Conservation (phyloP, 331 rosid genomes). For the Rhamnella rubrinervis region DNA sequence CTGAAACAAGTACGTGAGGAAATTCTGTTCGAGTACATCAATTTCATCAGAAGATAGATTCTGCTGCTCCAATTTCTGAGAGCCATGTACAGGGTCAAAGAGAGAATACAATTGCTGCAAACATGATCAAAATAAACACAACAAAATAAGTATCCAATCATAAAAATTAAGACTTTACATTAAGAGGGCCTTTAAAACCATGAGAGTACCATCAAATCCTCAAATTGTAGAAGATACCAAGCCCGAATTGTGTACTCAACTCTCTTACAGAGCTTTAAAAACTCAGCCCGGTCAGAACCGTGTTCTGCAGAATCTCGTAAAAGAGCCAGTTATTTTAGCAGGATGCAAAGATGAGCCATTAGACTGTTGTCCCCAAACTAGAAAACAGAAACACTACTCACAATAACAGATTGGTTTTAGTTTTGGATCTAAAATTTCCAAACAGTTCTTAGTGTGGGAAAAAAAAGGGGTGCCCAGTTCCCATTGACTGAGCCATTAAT, state of each 20-base stretch:
- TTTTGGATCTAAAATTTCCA: background rate
- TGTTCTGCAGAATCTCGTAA: conserved; percentile 48
- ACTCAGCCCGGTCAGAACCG: conserved; percentile 74
- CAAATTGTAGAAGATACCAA: conserved; percentile 94
- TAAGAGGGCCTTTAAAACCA: conserved; percentile 5
- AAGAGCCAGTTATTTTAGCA: background rate
- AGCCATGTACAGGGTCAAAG: conserved; percentile 80
- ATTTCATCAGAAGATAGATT: conserved; percentile 54
- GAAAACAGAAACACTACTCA: background rate
- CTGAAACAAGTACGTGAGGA: conserved; percentile 78
- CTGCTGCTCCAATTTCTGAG: conserved; percentile 77
- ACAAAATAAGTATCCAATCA: background rate
- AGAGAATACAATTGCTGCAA: conserved; percentile 93
- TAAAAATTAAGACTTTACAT: conserved; percentile 3
- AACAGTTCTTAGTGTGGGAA: too few species aligned
- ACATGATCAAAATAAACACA: conserved; percentile 5
- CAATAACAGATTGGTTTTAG: background rate
- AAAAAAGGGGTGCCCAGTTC: too few species aligned
- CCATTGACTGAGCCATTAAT: too few species aligned
- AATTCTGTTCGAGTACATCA: conserved; percentile 84
- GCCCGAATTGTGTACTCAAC: conserved; percentile 93
- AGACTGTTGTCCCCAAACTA: background rate
- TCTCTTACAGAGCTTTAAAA: conserved; percentile 86
- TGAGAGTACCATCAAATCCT: conserved; percentile 83
- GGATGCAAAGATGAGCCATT: background rate